These are phyloP conservation scores for Populus pruinosa DNA, from an alignment of 345 rosid species.

Conservation along the genomic window DNA sequence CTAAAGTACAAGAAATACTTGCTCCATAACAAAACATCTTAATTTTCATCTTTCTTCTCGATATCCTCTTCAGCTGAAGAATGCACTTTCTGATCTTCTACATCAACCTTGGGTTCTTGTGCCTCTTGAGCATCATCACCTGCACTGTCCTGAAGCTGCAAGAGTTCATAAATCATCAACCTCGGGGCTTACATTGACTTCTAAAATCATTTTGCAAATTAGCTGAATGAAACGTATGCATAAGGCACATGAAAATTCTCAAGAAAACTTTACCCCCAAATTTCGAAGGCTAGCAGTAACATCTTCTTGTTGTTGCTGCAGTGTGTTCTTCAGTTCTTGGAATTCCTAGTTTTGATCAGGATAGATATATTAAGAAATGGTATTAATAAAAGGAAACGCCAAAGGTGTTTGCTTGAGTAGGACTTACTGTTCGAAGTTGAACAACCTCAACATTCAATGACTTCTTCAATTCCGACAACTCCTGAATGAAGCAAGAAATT, in stretches of 20 bases:
- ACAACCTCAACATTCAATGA: slow-evolving; percentile 73
- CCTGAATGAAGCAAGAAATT: slow-evolving; percentile 39
- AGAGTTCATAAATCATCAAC: slow-evolving; percentile 1
- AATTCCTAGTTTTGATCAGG: slow-evolving; percentile 46
- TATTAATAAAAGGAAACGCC: background rate
- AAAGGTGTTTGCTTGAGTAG: background rate
- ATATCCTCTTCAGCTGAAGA: slow-evolving; percentile 19
- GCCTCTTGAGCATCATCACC: slow-evolving; percentile 43
- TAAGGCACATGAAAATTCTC: background rate
- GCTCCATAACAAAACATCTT: slow-evolving; percentile 9
- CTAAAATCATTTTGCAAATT: background rate
- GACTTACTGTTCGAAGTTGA: slow-evolving; percentile 62
- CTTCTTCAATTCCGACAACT: slow-evolving; percentile 66
- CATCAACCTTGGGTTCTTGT: slow-evolving; percentile 24
- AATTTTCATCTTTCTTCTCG: slow-evolving; percentile 29
- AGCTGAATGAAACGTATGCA: background rate
- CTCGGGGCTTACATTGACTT: background rate
- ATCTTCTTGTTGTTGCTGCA: slow-evolving; percentile 84
- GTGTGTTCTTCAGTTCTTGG: slow-evolving; percentile 63
- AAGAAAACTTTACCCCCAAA: slow-evolving; percentile 51
- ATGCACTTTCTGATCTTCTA: slow-evolving; percentile 31
- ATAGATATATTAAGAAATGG: background rate
- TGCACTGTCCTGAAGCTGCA: slow-evolving; percentile 56
- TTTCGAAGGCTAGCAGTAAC: slow-evolving; percentile 57
- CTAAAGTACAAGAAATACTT: background rate